phyloP scores from a whole-genome alignment of 2,329 filamentous ascomycete species.

The Arachnopeziza araneosa region DNA sequence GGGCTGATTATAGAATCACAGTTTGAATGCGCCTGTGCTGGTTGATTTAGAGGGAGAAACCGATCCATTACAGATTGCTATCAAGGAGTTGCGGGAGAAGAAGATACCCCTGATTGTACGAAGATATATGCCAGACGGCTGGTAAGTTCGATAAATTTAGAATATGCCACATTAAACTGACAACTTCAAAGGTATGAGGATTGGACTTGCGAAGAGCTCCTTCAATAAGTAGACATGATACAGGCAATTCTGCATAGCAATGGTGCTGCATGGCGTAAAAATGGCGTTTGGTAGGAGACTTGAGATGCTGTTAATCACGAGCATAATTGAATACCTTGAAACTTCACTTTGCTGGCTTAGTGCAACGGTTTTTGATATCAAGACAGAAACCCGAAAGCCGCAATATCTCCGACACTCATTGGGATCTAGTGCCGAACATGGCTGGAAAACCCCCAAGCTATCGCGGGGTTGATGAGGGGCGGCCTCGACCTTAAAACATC shows the following conservation, averaged over 20 bases:
- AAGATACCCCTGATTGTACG: conserved; percentile 96
- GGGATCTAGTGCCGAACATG: conserved; percentile 17
- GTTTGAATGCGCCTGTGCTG: conserved; percentile 95
- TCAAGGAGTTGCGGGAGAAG: conserved; percentile 96
- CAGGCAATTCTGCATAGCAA: conserved; percentile 20
- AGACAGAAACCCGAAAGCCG: conserved; percentile 14
- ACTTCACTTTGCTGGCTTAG: background rate
- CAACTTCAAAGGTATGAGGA: conserved; percentile 68
- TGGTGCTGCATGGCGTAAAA: conserved; percentile 25
- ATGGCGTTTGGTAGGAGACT: conserved; percentile 22
- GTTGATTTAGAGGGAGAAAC: conserved; percentile 97
- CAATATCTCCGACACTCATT: conserved; percentile 15
- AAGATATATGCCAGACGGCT: conserved; percentile 94
- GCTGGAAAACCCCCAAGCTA: conserved; percentile 10
- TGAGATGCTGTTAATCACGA: background rate
- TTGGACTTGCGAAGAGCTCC: conserved; percentile 95
- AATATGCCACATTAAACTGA: background rate
- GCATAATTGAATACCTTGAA: background rate
- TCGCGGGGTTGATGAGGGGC: conserved; percentile 23
- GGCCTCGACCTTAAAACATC: conserved; percentile 22
- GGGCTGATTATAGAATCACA: conserved; percentile 32
- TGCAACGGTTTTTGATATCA: background rate
- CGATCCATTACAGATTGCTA: conserved; percentile 92
- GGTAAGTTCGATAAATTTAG: conserved; percentile 50
- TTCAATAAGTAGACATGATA: conserved; percentile 34